Conservation (phyloP, 2,329 filamentous ascomycete genomes). For the Apiospora saccharicola region DNA sequence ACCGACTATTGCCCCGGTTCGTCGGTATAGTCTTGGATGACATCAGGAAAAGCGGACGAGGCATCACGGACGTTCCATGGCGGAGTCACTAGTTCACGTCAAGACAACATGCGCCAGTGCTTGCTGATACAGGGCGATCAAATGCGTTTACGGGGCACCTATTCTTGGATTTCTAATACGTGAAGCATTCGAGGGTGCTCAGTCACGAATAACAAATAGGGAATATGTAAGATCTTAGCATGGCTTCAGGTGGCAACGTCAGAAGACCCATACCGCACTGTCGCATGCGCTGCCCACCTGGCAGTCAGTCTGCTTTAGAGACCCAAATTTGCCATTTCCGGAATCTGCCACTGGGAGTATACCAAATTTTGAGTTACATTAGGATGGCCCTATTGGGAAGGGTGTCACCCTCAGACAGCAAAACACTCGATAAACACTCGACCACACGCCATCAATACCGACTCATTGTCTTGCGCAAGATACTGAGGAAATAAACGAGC, state of each 20-base stretch:
- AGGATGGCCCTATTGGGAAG: conserved; percentile 5
- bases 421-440: conserved; percentile 19
- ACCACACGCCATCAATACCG: conserved; percentile 3
- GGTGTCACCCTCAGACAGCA: conserved; percentile 7
- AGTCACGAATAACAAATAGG: background rate
- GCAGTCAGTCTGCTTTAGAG: conserved; percentile 9
- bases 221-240: conserved; percentile 15
- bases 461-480: conserved; percentile 6
- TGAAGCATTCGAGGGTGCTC: background rate
- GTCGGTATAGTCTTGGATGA: conserved; percentile 11
- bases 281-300: conserved; percentile 5
- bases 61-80: conserved; percentile 8
- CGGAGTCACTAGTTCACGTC: conserved; percentile 15
- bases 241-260: conserved; percentile 12
- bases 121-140: background rate
- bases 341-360: conserved; percentile 3
- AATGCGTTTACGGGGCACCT: background rate
- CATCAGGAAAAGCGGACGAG: conserved; percentile 20
- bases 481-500: background rate
- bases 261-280: conserved; percentile 3
- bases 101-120: background rate
- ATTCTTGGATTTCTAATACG: conserved; percentile 9
- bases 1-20: background rate
- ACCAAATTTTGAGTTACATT: conserved; percentile 17
- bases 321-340: conserved; percentile 8